A percentile compares a stretch with the other conserved stretches of the same genome.
These are phyloP conservation scores for Pseudomassariella vexata DNA, from an alignment of 2,329 filamentous ascomycete genomes.

Conservation along the genomic window DNA sequence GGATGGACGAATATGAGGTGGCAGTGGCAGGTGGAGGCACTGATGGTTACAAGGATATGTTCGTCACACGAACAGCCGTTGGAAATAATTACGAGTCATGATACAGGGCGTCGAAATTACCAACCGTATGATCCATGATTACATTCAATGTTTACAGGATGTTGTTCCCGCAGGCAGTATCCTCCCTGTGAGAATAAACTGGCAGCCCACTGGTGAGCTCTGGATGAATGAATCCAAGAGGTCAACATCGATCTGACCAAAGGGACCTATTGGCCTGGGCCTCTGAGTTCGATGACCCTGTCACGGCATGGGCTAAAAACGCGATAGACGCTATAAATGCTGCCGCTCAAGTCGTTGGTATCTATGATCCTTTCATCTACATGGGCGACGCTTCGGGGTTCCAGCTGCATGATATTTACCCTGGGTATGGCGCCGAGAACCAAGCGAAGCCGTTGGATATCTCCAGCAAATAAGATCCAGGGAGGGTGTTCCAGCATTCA, in stretches of 20 bases:
- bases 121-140: too few relatives aligned
- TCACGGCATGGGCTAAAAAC: slow-evolving; percentile 14
- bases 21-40: slow-evolving; percentile 16
- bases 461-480: slow-evolving; percentile 18
- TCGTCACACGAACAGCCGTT: slow-evolving; percentile 27
- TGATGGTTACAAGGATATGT: slow-evolving; percentile 28
- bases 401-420: slow-evolving; percentile 30
- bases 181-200: slow-evolving; percentile 14
- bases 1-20: slow-evolving; percentile 4
- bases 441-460: slow-evolving; percentile 16
- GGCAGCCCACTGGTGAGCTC: slow-evolving; percentile 27
- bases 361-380: slow-evolving; percentile 34
- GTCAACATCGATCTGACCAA: slow-evolving; percentile 25
- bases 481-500: slow-evolving; percentile 12
- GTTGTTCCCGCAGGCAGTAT: slow-evolving; percentile 12
- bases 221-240: slow-evolving; percentile 19
- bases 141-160: too few relatives aligned
- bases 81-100: slow-evolving; percentile 14
- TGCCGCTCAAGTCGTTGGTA: slow-evolving; percentile 21
- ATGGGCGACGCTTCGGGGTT: slow-evolving; percentile 29
- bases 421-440: slow-evolving; percentile 27
- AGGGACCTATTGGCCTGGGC: slow-evolving; percentile 17
- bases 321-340: slow-evolving; percentile 15
- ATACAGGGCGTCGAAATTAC: slow-evolving; percentile 14
- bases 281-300: slow-evolving; percentile 17